Conservation (phyloP, 805 yeast species). For the Tetrapisispora phaffii region DNA sequence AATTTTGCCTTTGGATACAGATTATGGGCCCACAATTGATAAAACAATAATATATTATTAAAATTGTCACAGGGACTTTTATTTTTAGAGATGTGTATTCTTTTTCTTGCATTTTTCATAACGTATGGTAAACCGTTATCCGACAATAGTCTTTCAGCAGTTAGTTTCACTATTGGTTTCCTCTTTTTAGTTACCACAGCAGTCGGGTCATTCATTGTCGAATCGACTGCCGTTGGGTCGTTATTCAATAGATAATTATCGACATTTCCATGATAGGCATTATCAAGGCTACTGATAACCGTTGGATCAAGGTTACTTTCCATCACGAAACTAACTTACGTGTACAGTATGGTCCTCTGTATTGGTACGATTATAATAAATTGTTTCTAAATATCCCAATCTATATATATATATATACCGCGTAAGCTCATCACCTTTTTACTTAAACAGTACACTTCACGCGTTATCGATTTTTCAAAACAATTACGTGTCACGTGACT, state of each 20-base stretch:
- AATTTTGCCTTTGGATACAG: conserved; percentile 75
- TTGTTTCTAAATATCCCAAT: too few species aligned
- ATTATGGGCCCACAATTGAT: conserved; percentile 69
- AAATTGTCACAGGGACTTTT: conserved; percentile 21
- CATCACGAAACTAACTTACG: not conserved
- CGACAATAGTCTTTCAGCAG: conserved; percentile 41
- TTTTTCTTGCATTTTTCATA: conserved; percentile 28
- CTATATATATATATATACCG: too few species aligned
- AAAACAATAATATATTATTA: conserved; percentile 38
- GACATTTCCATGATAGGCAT: not conserved
- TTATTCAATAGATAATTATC: conserved; percentile 1
- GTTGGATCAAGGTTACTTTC: not conserved
- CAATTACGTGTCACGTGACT: not conserved
- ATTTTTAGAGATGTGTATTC: conserved; percentile 28
- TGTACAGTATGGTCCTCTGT: too few species aligned
- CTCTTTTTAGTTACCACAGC: conserved; percentile 14
- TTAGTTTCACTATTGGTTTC: conserved; percentile 37
- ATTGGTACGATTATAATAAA: too few species aligned
- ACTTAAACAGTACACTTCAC: too few species aligned
- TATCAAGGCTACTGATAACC: not conserved
- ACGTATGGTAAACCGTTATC: conserved; percentile 50
- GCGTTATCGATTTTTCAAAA: too few species aligned
- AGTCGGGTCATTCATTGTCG: conserved; percentile 22
- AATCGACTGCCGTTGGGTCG: conserved; percentile 10
- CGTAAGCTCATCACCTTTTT: not conserved